phyloP scores from a whole-genome alignment of 2,329 filamentous ascomycete species.

The Exophiala viscosa region DNA sequence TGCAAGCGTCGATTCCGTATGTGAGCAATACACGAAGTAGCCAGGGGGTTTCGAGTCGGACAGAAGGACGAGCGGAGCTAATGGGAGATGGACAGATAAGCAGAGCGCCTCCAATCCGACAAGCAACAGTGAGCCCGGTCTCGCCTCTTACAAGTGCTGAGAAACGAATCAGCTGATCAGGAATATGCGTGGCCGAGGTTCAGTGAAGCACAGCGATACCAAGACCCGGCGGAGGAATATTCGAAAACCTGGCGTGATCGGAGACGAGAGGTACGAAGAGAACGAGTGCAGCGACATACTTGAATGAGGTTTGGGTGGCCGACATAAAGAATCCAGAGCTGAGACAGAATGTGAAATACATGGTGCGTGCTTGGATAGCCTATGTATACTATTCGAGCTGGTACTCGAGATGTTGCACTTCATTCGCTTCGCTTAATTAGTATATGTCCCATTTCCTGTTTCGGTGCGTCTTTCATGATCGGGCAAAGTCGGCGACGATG shows the following conservation, averaged over 20 bases:
- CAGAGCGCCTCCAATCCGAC: not conserved
- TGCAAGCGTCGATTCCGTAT: constrained; percentile 1
- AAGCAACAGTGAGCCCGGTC: constrained; percentile 1
- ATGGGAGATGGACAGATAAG: not conserved
- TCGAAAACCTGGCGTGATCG: constrained; percentile 17
- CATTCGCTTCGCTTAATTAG: too few species aligned
- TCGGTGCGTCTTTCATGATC: not conserved
- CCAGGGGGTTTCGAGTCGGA: not conserved
- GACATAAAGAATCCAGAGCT: too few species aligned
- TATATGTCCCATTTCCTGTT: too few species aligned
- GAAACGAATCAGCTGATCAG: not conserved
- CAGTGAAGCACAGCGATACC: constrained; percentile 5
- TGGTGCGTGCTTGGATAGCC: too few species aligned
- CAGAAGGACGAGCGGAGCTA: not conserved
- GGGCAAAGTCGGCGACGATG: not conserved
- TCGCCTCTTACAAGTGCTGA: constrained; percentile 6
- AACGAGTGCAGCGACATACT: not conserved
- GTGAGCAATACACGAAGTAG: not conserved
- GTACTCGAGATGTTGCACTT: too few species aligned
- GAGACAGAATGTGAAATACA: too few species aligned
- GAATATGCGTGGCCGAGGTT: constrained; percentile 23
- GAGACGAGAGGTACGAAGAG: constrained; percentile 6
- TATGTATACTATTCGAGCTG: too few species aligned
- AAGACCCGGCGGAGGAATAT: constrained; percentile 20
- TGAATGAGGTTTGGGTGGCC: not conserved